Evolutionary conservation across 148 eudicot genomes (phyloP), one percentile per base, ranked within the genome.

Genomic region (Chenopodium formosanum): DNA sequence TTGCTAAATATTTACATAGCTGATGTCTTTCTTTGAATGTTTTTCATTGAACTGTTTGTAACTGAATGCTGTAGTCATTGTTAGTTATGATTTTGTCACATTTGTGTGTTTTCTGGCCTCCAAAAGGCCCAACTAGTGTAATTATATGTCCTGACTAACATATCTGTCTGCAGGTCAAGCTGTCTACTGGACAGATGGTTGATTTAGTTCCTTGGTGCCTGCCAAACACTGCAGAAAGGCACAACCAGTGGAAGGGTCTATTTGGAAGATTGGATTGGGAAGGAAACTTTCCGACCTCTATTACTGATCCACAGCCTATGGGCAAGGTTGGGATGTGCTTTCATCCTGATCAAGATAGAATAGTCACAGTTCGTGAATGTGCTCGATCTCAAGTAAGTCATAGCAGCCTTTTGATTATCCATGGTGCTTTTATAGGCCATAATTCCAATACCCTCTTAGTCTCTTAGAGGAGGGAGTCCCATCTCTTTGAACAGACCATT

Each of bases 241-340:
- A 95, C 89, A 95, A 95, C 73, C 97, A 95, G 68, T 95, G 98
- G 98, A 95, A 95, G 86, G 98, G 98, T 60, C 80, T 95, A 66
- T 93, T 92, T 81, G 98, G 98, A 75, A 89, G 98, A 90, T 87
- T 95, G 91, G 98, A 93, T 82, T 95, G 97, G 99, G 99, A 95
- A 80, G 99, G 99, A 16, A 95, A 94, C 83, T 95, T 95, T 47
- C 99, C 99, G 0, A 95, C 97, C 56, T 95, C 99, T 58, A 90
- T 95, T 34, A 95, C 97, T 34, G 99, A 95, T 67, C 99, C 97
- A 44, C 99, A 93, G 72, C 97, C 99, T 23, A 95, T 95, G 99
- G 99, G 97, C 53, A 94, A 95, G 85, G 99, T 95, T 44, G 99
- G 97, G 75, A 95, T 93, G 99, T 95, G 99, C 88, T 95, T 95